Evolutionary conservation across 1,284 basidiomycete species (phyloP).

Genomic region (Pseudozyma hubeiensis): DNA sequence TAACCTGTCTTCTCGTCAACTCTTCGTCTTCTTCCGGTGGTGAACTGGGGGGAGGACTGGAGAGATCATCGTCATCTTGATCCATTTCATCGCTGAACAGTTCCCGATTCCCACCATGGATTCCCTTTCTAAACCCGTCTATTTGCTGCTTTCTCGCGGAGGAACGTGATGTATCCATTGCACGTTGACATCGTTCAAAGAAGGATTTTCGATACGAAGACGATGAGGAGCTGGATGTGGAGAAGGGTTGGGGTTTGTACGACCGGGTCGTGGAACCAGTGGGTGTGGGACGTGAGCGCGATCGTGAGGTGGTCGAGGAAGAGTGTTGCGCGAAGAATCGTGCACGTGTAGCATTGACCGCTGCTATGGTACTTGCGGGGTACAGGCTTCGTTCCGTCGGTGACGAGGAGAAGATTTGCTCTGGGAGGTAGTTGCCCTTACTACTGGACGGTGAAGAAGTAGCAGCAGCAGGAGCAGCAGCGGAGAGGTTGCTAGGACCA

Average conservation of each 20-base stretch:
- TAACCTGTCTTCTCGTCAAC: constrained; percentile 32
- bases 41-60: background rate
- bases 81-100: constrained; percentile 31
- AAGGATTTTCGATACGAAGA: constrained; percentile 31
- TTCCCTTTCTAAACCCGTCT: constrained; percentile 20
- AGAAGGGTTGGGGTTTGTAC: constrained; percentile 16
- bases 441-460: too few relatives aligned
- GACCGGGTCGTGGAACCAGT: constrained; percentile 8
- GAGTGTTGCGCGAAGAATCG: constrained; percentile 39
- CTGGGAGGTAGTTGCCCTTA: constrained; percentile 9
- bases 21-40: constrained; percentile 43
- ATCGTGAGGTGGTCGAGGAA: background rate
- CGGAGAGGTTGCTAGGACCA: too few relatives aligned
- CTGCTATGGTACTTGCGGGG: constrained; percentile 35
- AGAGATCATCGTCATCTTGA: constrained; percentile 4
- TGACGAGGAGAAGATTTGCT: constrained; percentile 34
- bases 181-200: constrained; percentile 39
- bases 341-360: constrained; percentile 26
- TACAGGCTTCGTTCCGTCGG: constrained; percentile 6
- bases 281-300: constrained; percentile 11
- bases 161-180: constrained; percentile 18
- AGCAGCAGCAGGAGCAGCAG: too few relatives aligned
- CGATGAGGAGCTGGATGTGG: background rate
- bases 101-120: constrained; percentile 14
- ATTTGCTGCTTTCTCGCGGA: background rate